Evolutionary conservation across 2,329 filamentous ascomycete genomes (phyloP).

Genomic region (Penicillium fuscoglaucum): DNA sequence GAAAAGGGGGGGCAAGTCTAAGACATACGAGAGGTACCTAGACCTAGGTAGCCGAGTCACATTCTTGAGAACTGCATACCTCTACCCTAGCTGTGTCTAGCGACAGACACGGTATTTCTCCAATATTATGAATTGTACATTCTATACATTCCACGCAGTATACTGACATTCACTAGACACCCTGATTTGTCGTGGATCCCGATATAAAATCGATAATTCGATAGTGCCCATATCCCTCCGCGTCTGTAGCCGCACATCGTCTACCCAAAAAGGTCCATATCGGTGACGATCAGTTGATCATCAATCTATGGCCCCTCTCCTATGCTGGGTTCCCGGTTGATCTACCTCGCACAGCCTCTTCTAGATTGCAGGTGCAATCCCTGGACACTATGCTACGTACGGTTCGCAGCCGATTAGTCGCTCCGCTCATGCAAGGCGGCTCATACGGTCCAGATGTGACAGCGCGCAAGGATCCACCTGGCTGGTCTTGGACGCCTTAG

Average conservation of each 20-base stretch:
- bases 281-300: slow-evolving; percentile 8
- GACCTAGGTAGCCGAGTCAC: slow-evolving; percentile 5
- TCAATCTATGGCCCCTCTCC: slow-evolving; percentile 1
- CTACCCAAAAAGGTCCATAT: slow-evolving; percentile 2
- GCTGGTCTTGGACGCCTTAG: slow-evolving; percentile 17
- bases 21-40: not conserved
- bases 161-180: not conserved
- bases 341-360: slow-evolving; percentile 3
- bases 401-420: slow-evolving; percentile 26
- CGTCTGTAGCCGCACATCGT: slow-evolving; percentile 7
- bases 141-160: not conserved
- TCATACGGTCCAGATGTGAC: slow-evolving; percentile 21
- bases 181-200: not conserved
- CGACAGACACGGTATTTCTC: not conserved
- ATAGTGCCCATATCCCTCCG: not conserved
- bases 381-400: slow-evolving; percentile 5
- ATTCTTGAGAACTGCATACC: slow-evolving; percentile 10
- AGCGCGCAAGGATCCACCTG: slow-evolving; percentile 25
- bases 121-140: not conserved
- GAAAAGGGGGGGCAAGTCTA: not conserved
- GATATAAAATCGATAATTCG: not conserved
- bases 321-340: slow-evolving; percentile 5
- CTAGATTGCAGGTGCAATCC: not conserved
- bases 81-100: not conserved
- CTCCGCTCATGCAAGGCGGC: slow-evolving; percentile 26